phyloP scores from a whole-genome alignment of 768 basidiomycete species.

The Boletus sp. region DNA sequence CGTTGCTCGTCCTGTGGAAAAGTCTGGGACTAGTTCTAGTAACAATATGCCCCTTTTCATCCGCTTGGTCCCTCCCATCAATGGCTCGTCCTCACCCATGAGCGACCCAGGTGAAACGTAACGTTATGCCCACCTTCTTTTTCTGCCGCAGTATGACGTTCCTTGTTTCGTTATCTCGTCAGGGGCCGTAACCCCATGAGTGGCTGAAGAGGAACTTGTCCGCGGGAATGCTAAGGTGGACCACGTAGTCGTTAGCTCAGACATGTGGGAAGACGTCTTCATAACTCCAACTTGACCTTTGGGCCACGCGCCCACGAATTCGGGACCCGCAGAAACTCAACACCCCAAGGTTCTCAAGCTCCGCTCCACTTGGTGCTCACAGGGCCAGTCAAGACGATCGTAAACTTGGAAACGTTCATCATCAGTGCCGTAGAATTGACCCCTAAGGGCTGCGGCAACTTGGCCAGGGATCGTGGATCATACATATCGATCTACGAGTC shows the following conservation, averaged over 20 bases:
- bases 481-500: conserved; percentile 9
- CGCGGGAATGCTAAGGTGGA: conserved; percentile 17
- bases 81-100: conserved; percentile 6
- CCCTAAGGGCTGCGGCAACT: conserved; percentile 5
- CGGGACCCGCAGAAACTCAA: background rate
- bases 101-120: conserved; percentile 10
- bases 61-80: conserved; percentile 28
- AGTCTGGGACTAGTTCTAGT: conserved; percentile 48
- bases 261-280: conserved; percentile 19
- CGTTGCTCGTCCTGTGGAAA: conserved; percentile 56
- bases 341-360: background rate
- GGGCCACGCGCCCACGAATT: conserved; percentile 1
- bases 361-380: background rate
- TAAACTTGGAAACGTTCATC: background rate
- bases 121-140: conserved; percentile 10
- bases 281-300: background rate
- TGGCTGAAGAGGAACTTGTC: conserved; percentile 11
- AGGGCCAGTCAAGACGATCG: background rate
- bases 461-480: conserved; percentile 10
- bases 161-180: conserved; percentile 18
- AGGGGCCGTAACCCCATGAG: conserved; percentile 12
- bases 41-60: conserved; percentile 61
- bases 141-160: conserved; percentile 10
- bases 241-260: conserved; percentile 23
- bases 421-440: background rate